Conservation (phyloP, 192 early-diverging fungal genomes). For the Coemansia erecta region DNA sequence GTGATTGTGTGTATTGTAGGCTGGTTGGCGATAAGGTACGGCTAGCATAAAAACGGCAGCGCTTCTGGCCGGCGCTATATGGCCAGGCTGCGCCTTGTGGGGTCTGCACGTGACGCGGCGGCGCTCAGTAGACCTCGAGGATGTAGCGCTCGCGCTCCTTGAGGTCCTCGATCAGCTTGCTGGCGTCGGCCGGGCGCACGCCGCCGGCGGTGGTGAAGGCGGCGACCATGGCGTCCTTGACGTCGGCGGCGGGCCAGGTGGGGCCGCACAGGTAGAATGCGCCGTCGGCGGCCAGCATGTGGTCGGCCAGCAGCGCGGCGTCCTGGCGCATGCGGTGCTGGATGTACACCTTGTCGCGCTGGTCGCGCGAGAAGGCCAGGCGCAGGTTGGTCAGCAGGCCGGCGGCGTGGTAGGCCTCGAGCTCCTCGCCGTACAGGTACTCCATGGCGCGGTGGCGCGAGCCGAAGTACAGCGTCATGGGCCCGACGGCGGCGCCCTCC, state of each 20-base stretch:
- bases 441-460: constrained; percentile 90
- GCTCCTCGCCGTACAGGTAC: constrained; percentile 94
- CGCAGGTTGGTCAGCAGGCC: constrained; percentile 86
- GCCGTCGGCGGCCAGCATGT: constrained; percentile 73
- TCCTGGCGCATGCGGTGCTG: constrained; percentile 95
- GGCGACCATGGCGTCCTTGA: constrained; percentile 83
- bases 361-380: constrained; percentile 94
- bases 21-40: too few species aligned
- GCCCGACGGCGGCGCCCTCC: constrained; percentile 79
- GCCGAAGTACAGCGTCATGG: constrained; percentile 95
- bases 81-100: too few species aligned
- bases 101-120: too few species aligned
- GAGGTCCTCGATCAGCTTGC: constrained; percentile 76
- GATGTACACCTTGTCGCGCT: constrained; percentile 92
- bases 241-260: constrained; percentile 94
- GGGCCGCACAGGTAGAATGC: constrained; percentile 97
- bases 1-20: too few species aligned
- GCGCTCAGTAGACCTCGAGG: constrained; percentile 73
- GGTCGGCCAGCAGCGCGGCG: constrained; percentile 65
- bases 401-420: constrained; percentile 90
- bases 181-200: constrained; percentile 62
- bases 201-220: constrained; percentile 66
- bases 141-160: constrained; percentile 93
- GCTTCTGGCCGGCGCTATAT: too few species aligned
- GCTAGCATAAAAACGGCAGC: too few species aligned